These are phyloP conservation scores for Pyrus betulifolia DNA, from an alignment of 306 rosid species.

Conservation along the genomic window DNA sequence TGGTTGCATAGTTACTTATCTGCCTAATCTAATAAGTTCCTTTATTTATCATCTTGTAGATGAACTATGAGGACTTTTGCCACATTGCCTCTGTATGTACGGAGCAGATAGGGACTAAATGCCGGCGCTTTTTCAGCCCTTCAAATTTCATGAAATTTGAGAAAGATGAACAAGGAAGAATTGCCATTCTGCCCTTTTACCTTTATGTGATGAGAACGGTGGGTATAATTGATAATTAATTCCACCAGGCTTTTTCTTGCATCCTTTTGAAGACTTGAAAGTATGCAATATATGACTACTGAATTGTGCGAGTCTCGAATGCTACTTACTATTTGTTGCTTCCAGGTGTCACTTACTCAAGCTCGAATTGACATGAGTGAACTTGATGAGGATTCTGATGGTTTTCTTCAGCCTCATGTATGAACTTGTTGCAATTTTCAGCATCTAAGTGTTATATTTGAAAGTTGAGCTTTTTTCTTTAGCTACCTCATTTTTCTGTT, in stretches of 20 bases:
- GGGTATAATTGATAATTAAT: slow-evolving; percentile 17
- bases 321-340: slow-evolving; percentile 25
- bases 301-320: background rate
- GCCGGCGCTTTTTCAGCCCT: slow-evolving; percentile 94
- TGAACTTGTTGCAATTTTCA: slow-evolving; percentile 20
- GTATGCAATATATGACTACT: background rate
- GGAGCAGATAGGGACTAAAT: slow-evolving; percentile 96
- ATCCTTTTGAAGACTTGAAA: background rate
- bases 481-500: background rate
- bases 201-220: slow-evolving; percentile 99
- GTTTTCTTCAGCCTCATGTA: slow-evolving; percentile 90
- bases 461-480: background rate
- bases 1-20: background rate
- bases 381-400: slow-evolving; percentile 97
- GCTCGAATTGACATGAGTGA: slow-evolving; percentile 99
- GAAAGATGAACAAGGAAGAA: slow-evolving; percentile 98
- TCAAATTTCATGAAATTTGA: slow-evolving; percentile 99
- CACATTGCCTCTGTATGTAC: slow-evolving; percentile 98
- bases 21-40: slow-evolving; percentile 12
- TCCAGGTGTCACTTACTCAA: slow-evolving; percentile 96
- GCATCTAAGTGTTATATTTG: slow-evolving; percentile 10
- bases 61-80: slow-evolving; percentile 99
- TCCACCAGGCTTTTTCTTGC: background rate
- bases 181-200: slow-evolving; percentile 97
- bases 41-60: slow-evolving; percentile 45